Conservation (phyloP, 257 asterid genomes). For the Haberlea rhodopensis region DNA sequence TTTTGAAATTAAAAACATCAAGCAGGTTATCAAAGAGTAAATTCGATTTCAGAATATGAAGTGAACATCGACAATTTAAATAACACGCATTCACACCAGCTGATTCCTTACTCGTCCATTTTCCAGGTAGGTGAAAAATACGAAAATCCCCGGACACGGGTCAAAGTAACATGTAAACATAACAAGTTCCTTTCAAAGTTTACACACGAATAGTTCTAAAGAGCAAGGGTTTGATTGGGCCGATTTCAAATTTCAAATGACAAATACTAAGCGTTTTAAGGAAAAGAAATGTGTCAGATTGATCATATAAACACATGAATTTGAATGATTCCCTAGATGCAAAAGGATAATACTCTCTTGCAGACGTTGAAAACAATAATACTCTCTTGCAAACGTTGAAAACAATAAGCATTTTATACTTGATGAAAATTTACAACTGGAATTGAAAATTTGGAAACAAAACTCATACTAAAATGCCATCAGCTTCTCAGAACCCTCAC, state of each 20-base stretch:
- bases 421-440: neutral
- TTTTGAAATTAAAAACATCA: constrained; percentile 1
- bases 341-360: neutral
- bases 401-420: neutral
- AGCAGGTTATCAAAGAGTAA: neutral
- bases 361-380: neutral
- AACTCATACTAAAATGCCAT: neutral
- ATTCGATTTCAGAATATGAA: neutral
- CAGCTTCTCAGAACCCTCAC: neutral
- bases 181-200: neutral
- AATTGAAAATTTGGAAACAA: neutral
- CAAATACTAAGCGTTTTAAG: neutral
- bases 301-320: neutral
- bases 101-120: neutral
- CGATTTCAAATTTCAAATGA: neutral
- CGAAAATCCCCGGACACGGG: neutral
- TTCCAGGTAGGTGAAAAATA: neutral
- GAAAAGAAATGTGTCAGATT: neutral
- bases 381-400: neutral
- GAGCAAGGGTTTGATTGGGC: neutral
- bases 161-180: neutral
- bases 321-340: neutral
- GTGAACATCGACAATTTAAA: neutral
- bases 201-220: neutral
- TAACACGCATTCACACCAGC: neutral